phyloP scores from a whole-genome alignment of 2,329 filamentous ascomycete species.

The Camillea tinctor region DNA sequence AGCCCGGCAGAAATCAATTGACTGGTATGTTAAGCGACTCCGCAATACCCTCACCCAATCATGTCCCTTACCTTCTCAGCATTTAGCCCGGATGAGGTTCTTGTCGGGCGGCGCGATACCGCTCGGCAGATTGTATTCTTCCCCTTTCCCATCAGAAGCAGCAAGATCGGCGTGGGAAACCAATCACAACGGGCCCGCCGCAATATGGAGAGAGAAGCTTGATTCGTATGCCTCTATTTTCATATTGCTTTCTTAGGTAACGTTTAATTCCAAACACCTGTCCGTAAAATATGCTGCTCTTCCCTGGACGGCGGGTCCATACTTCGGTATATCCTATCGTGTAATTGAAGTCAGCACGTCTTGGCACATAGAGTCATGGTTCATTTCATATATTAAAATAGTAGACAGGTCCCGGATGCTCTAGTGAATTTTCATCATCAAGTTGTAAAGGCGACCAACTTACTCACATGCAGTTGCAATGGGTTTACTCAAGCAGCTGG shows the following conservation, averaged over 20 bases:
- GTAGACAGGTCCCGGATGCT: constrained; percentile 12
- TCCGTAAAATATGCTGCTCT: constrained; percentile 3
- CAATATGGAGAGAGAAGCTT: constrained; percentile 13
- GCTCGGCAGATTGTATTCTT: constrained; percentile 18
- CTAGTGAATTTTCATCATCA: not conserved
- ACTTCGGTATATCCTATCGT: constrained; percentile 22
- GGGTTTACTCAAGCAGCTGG: constrained; percentile 19
- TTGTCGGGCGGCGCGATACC: constrained; percentile 5
- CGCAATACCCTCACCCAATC: constrained; percentile 15
- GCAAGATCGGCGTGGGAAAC: constrained; percentile 14
- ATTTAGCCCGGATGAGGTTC: constrained; percentile 19
- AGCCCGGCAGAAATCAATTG: constrained; percentile 25
- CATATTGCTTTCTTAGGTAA: constrained; percentile 16
- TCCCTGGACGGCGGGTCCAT: constrained; percentile 15
- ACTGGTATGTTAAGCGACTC: constrained; percentile 20
- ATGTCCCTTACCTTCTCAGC: not conserved
- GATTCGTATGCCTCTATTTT: constrained; percentile 9
- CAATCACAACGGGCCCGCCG: constrained; percentile 8
- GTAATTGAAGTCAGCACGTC: constrained; percentile 7
- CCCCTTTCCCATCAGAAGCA: constrained; percentile 24
- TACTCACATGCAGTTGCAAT: constrained; percentile 15
- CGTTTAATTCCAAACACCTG: constrained; percentile 6
- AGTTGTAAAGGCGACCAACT: constrained; percentile 5
- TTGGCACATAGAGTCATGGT: constrained; percentile 14
- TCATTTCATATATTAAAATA: not conserved